Conservation (phyloP, 225 moss, liverwort and hornwort genomes). For the Pleurozium schreberi region DNA sequence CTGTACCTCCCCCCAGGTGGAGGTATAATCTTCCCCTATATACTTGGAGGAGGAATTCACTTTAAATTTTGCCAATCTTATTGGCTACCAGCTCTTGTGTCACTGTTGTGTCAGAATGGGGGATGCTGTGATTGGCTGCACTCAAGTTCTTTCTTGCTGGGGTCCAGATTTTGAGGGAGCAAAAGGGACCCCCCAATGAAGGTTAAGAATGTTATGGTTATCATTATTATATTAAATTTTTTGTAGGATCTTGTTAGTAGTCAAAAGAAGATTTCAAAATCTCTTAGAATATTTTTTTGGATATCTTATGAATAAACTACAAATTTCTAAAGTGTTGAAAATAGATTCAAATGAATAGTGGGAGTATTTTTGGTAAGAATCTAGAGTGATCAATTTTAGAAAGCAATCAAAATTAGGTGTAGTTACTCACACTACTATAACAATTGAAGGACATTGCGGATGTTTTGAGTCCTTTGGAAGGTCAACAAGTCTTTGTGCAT, state of each 20-base stretch:
- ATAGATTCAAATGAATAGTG: background rate
- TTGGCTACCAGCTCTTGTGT: too few relatives aligned
- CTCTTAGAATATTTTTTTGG: background rate
- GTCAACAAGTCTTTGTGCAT: too few relatives aligned
- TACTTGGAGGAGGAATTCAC: too few relatives aligned
- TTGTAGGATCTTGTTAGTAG: background rate
- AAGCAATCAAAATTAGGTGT: fast-evolving
- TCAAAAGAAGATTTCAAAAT: background rate
- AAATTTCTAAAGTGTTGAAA: background rate
- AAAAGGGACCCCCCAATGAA: too few relatives aligned
- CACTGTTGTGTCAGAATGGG: too few relatives aligned
- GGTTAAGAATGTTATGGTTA: too few relatives aligned
- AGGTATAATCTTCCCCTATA: too few relatives aligned
- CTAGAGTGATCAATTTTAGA: background rate
- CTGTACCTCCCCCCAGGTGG: too few relatives aligned
- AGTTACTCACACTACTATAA: background rate
- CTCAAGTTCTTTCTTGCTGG: too few relatives aligned
- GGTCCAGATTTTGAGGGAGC: too few relatives aligned
- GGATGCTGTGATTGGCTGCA: too few relatives aligned
- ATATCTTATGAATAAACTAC: background rate
- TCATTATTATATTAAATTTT: background rate
- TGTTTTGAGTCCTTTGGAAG: background rate
- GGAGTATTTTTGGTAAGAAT: background rate
- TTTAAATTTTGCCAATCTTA: too few relatives aligned
- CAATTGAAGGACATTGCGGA: fast-evolving